Evolutionary conservation across 352 stramenopile genomes (phyloP), one percentile per base, ranked within the genome.

Genomic region (Peronospora destructor): DNA sequence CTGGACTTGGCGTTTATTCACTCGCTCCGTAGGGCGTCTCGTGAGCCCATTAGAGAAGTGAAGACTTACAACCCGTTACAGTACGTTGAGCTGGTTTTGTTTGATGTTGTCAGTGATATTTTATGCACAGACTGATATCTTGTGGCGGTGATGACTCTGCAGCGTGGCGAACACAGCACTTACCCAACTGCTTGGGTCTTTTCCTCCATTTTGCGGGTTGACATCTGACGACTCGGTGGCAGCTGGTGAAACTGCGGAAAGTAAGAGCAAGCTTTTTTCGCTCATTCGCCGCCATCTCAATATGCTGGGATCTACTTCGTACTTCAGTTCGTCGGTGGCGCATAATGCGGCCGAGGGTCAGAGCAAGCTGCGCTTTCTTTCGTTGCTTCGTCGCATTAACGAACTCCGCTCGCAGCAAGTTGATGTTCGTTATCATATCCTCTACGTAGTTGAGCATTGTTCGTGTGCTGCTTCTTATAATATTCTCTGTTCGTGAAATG

Each of bases 351-450:
- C 54, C 0, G 78, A 87, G 23, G 55, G 57, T 2, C 71, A 73
- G 48, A 76, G 66, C 52, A 71, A 80, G n/a, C 41, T 87, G 29
- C 78, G 77, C 17, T 89, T 89, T 46, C 56, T 89, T 23, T 88
- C 77, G 56, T 49, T 89, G 17, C 59, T 89, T 23, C 81, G 81
- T 33, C 78, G 81, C 37, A 85, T 91, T 49, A 91, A 91, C 32
- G 81, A 91, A 56, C 60, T 91, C 13, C 75, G 76, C n/a, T 89
- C 81, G 2, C 75, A 91, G 49, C 77, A 89, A 74, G 66, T 81
- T 10, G 64, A 82, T 53, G 74, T 85, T 61, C 33, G 66, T 53
- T 40, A 37, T 36, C 13, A 6, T 45, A n/a, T 46, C 13, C 0
- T 49, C 23, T 34, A 6, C 21, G 2, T 45, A 23, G n/a, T 34